Percentiles rank a stretch among this genome's conserved stretches.
These are phyloP conservation scores for Casuarina equisetifolia DNA, from an alignment of 306 rosid genomes.

Conservation along the genomic window DNA sequence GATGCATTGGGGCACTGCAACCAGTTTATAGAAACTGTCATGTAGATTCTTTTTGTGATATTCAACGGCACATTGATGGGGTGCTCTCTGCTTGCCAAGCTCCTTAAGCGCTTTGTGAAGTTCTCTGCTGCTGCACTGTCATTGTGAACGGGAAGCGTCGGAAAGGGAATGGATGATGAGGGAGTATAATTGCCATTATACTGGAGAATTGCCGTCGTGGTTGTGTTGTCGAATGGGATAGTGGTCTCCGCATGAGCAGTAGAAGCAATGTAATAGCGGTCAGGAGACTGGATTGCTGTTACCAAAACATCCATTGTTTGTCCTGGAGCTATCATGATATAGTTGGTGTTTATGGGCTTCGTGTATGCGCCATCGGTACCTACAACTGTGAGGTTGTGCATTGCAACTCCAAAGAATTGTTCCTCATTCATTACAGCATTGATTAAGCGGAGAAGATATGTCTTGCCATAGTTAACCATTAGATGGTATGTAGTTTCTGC, in stretches of 20 bases:
- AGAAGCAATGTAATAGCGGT: slow-evolving; percentile 37
- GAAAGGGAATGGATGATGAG: slow-evolving; percentile 16
- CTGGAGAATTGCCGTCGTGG: slow-evolving; percentile 35
- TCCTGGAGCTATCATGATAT: slow-evolving; percentile 37
- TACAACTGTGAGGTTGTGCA: slow-evolving; percentile 29
- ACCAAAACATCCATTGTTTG: slow-evolving; percentile 41
- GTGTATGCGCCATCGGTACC: slow-evolving; percentile 31
- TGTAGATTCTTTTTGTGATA: slow-evolving; percentile 17
- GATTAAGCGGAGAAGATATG: slow-evolving; percentile 29
- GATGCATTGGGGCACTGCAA: slow-evolving; percentile 24
- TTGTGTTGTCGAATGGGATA: not conserved
- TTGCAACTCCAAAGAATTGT: slow-evolving; percentile 28
- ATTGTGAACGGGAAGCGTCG: slow-evolving; percentile 23
- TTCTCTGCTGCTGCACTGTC: slow-evolving; percentile 20
- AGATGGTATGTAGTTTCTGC: slow-evolving; percentile 39
- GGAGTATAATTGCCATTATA: slow-evolving; percentile 22
- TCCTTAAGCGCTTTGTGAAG: slow-evolving; percentile 18
- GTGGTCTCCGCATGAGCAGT: slow-evolving; percentile 19
- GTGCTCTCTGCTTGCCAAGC: slow-evolving; percentile 34
- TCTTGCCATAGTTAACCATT: slow-evolving; percentile 31
- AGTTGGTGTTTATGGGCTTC: slow-evolving; percentile 23
- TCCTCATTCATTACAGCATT: slow-evolving; percentile 35
- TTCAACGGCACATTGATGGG: slow-evolving; percentile 30
- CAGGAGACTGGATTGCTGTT: slow-evolving; percentile 26
- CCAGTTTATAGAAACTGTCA: slow-evolving; percentile 29